A percentile compares a stretch with the other conserved stretches of the same genome.
These are phyloP conservation scores for Mangifera indica DNA, from an alignment of 345 rosid species.

Conservation along the genomic window DNA sequence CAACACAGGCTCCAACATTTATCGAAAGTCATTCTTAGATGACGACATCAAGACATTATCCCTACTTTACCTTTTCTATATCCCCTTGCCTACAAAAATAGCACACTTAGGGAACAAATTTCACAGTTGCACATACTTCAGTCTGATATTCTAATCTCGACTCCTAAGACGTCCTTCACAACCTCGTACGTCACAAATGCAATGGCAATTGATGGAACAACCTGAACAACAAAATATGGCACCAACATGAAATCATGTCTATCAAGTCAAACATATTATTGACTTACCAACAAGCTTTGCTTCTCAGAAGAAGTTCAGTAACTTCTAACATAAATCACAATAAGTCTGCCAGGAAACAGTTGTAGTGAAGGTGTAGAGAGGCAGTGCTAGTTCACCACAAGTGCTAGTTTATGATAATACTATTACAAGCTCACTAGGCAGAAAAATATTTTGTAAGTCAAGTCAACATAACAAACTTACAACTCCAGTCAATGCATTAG, in stretches of 20 bases:
- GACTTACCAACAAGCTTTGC: not conserved
- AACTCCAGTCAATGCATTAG: not conserved
- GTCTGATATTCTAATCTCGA: slow-evolving; percentile 90
- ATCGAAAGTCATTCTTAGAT: slow-evolving; percentile 23
- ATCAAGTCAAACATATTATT: not conserved
- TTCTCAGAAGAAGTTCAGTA: not conserved
- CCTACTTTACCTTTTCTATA: slow-evolving; percentile 48
- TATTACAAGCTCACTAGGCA: not conserved
- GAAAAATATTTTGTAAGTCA: not conserved
- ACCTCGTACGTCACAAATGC: slow-evolving; percentile 93
- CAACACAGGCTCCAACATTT: slow-evolving; percentile 16
- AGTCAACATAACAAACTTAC: not conserved
- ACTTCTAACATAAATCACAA: not conserved
- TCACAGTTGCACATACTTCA: slow-evolving; percentile 32
- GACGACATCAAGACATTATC: slow-evolving; percentile 18
- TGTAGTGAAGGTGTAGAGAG: not conserved
- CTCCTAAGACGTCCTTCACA: slow-evolving; percentile 93
- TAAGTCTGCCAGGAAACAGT: not conserved
- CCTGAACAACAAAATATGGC: slow-evolving; percentile 45
- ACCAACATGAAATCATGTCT: slow-evolving; percentile 3
- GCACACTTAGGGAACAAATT: slow-evolving; percentile 24
- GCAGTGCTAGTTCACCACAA: not conserved
- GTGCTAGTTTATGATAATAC: not conserved
- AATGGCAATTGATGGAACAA: slow-evolving; percentile 93
- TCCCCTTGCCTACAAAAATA: slow-evolving; percentile 68